Evolutionary conservation across 2,329 filamentous ascomycete genomes (phyloP).

Genomic region (Nannizziopsis barbatae): DNA sequence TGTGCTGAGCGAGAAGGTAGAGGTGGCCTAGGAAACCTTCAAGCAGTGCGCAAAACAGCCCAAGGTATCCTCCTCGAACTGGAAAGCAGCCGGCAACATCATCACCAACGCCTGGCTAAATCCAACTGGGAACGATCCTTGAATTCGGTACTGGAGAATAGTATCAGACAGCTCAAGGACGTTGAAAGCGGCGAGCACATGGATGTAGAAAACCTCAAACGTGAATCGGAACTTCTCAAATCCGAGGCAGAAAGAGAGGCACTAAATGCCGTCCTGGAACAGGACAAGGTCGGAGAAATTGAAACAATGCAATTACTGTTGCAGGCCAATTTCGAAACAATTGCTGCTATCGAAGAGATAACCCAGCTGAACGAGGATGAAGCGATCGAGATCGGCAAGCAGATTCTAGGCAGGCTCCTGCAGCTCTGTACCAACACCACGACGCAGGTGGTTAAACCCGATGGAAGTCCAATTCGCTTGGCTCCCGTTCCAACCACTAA

Average conservation of each 20-base stretch:
- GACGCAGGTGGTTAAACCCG: constrained; percentile 80
- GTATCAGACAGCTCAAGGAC: constrained; percentile 63
- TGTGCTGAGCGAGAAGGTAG: constrained; percentile 62
- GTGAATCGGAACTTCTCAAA: constrained; percentile 80
- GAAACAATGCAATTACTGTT: constrained; percentile 71
- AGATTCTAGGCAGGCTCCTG: constrained; percentile 65
- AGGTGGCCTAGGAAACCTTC: constrained; percentile 53
- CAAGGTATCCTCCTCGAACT: constrained; percentile 80
- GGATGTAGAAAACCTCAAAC: constrained; percentile 60
- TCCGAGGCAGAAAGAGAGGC: constrained; percentile 70
- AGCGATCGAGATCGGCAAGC: constrained; percentile 67
- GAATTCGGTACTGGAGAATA: constrained; percentile 78
- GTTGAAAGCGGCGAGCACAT: constrained; percentile 55
- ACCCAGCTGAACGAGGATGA: constrained; percentile 72
- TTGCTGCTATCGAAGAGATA: constrained; percentile 70
- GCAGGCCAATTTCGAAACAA: constrained; percentile 82
- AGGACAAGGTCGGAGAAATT: constrained; percentile 70
- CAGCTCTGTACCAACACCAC: constrained; percentile 62
- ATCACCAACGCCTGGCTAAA: constrained; percentile 71
- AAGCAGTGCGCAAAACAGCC: constrained; percentile 73
- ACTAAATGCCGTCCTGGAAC: constrained; percentile 63
- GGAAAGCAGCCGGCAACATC: constrained; percentile 79
- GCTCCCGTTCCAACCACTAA: constrained; percentile 59
- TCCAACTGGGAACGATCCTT: constrained; percentile 78
- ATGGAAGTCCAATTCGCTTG: constrained; percentile 47